A percentile compares a stretch with the other conserved stretches of the same genome.
phyloP scores from a whole-genome alignment of 2,329 filamentous ascomycete genomes.

The Anisogramma anomala region DNA sequence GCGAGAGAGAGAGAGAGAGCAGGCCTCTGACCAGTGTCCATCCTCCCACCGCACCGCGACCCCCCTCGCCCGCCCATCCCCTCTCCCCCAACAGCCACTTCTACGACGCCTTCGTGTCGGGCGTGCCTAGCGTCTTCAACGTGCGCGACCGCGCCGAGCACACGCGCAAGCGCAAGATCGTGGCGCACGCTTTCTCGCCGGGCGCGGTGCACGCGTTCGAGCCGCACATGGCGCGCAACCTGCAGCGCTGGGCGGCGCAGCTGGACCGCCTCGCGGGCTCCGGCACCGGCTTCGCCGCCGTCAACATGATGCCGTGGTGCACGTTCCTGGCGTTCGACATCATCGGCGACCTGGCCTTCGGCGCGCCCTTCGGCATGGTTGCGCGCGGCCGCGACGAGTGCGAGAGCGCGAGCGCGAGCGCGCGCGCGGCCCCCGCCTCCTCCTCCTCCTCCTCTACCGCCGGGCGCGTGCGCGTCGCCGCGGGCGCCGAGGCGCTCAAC shows the following conservation, averaged over 20 bases:
- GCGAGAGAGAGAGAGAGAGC: too few species aligned
- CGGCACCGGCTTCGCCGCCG: conserved; percentile 37
- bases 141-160: conserved; percentile 56
- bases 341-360: conserved; percentile 52
- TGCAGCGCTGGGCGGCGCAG: conserved; percentile 59
- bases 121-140: conserved; percentile 65
- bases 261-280: conserved; percentile 25
- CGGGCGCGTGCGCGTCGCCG: too few species aligned
- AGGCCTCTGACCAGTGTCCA: not conserved
- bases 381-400: conserved; percentile 62
- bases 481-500: conserved; percentile 82
- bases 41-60: too few species aligned
- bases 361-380: conserved; percentile 73
- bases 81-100: too few species aligned
- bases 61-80: too few species aligned
- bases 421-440: conserved; percentile 49
- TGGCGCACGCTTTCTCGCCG: conserved; percentile 54
- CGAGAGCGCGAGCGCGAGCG: conserved; percentile 43
- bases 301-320: conserved; percentile 72
- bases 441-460: too few species aligned
- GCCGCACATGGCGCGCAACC: conserved; percentile 72
- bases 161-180: conserved; percentile 57
- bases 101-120: conserved; percentile 85
- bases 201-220: conserved; percentile 77
- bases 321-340: conserved; percentile 49